These are phyloP conservation scores for Verbascum thapsus DNA, from an alignment of 257 asterid genomes.

Conservation along the genomic window DNA sequence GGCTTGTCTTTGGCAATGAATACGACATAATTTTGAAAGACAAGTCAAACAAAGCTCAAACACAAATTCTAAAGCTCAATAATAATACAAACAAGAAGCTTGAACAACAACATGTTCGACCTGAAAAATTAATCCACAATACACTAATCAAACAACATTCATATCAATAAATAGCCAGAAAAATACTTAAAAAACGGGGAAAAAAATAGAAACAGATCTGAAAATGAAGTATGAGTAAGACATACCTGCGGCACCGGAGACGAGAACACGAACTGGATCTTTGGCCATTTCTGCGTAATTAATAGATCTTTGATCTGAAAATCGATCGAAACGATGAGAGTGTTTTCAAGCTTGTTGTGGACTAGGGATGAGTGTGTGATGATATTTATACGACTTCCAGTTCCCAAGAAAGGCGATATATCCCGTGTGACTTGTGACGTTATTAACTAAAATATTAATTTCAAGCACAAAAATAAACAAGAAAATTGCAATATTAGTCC, in stretches of 20 bases:
- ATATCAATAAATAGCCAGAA: conserved; percentile 1
- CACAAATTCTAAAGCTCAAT: too few relatives aligned
- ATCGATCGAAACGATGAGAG: conserved; percentile 27
- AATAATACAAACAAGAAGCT: too few relatives aligned
- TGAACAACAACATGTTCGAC: conserved; percentile 19
- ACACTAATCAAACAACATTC: conserved; percentile 11
- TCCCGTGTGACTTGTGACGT: too few relatives aligned
- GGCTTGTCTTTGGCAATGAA: not conserved
- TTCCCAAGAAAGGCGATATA: not conserved
- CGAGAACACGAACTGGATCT: conserved; percentile 81
- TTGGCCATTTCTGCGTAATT: conserved; percentile 54
- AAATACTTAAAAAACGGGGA: not conserved
- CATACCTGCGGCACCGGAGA: conserved; percentile 88
- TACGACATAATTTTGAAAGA: too few relatives aligned
- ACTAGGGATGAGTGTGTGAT: not conserved
- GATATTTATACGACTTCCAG: conserved; percentile 25
- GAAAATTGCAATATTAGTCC: too few relatives aligned
- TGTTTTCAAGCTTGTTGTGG: not conserved
- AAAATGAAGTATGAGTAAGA: not conserved
- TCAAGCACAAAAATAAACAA: too few relatives aligned
- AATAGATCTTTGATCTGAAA: conserved; percentile 35
- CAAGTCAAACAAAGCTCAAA: conserved; percentile 17
- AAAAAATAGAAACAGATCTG: conserved; percentile 19
- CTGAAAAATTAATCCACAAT: not conserved
- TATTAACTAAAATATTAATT: too few relatives aligned